Evolutionary conservation across 2,329 filamentous ascomycete species (phyloP).

Genomic region (Aspergillus fischeri): DNA sequence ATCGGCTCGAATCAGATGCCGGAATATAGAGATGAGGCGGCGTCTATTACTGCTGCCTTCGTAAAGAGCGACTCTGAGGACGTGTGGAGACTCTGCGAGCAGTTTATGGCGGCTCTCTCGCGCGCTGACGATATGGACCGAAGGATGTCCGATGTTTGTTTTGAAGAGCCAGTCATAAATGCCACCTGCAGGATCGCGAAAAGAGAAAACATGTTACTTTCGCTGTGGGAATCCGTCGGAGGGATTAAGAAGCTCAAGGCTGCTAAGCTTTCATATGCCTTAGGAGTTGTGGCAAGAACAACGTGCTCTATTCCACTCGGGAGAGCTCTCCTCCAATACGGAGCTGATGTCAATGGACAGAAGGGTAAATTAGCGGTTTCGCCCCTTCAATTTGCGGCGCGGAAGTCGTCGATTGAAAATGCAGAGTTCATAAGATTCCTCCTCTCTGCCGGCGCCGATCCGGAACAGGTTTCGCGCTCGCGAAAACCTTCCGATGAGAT

Average conservation of each 20-base stretch:
- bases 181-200: no score
- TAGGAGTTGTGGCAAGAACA: neutral
- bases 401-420: neutral
- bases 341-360: neutral
- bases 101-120: no score
- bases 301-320: slow-evolving; percentile 1
- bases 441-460: neutral
- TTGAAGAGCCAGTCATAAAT: no score
- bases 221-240: neutral
- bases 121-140: no score
- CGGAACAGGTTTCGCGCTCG: neutral
- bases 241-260: no score
- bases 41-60: no score
- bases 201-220: neutral
- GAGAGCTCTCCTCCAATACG: neutral
- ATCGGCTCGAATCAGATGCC: no score
- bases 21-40: no score
- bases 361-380: neutral
- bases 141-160: no score
- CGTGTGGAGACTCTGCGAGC: no score
- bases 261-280: no score
- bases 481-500: neutral
- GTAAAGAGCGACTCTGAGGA: no score
- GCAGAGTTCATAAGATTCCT: slow-evolving; percentile 4
- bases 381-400: neutral